Conservation (phyloP, 192 early-diverging fungal genomes). For the Obelidium mucronatum region DNA sequence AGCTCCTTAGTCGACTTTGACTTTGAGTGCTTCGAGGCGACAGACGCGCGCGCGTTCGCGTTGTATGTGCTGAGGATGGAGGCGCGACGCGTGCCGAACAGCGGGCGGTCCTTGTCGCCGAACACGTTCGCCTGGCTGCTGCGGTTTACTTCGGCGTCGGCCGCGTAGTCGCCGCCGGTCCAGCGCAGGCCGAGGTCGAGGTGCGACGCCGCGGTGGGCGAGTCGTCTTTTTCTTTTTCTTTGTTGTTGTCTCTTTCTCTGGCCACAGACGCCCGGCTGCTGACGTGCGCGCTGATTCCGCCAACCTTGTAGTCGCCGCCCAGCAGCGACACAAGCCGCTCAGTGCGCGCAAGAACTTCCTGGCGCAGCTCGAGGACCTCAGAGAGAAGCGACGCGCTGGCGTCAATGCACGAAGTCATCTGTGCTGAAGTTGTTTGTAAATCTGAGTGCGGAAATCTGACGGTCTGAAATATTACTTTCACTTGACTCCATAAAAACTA, state of each 20-base stretch:
- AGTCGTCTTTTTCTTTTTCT: conserved; percentile 38
- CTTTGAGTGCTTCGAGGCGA: no score
- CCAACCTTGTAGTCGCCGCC: background rate
- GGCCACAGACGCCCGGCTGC: background rate
- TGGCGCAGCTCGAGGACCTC: background rate
- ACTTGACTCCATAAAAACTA: no score
- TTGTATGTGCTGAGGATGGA: no score
- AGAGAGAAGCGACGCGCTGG: background rate
- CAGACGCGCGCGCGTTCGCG: no score
- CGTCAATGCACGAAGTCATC: background rate
- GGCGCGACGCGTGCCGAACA: no score
- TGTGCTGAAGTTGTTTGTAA: no score
- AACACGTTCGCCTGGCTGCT: background rate
- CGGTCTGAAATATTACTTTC: no score
- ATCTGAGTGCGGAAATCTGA: no score
- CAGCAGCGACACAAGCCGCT: background rate
- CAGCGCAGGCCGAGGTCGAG: conserved; percentile 48
- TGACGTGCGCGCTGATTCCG: background rate
- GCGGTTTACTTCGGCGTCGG: background rate
- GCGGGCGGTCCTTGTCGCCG: background rate
- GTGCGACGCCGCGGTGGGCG: conserved; percentile 50
- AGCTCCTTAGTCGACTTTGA: no score
- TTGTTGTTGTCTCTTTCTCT: background rate
- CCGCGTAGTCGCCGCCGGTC: conserved; percentile 56
- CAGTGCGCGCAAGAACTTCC: background rate